Percentiles rank a stretch among this genome's conserved stretches.
phyloP scores from a whole-genome alignment of 2,329 filamentous ascomycete genomes.

The Madurella fahalii region DNA sequence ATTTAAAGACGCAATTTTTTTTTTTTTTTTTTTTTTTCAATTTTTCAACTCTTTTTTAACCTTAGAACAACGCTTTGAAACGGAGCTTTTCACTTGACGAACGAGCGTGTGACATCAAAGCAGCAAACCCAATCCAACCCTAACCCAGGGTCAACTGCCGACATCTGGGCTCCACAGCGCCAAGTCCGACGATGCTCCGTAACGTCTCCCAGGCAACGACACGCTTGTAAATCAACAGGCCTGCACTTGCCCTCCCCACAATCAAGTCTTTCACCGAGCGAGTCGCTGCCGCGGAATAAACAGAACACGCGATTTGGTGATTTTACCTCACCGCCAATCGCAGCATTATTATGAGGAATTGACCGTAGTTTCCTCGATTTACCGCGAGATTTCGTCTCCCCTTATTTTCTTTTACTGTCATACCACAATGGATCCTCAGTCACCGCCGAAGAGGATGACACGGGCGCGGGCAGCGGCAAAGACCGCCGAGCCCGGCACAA shows the following conservation, averaged over 20 bases:
- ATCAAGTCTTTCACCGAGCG: conserved; percentile 8
- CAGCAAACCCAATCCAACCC: conserved; percentile 8
- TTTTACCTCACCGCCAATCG: conserved; percentile 4
- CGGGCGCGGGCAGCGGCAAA: conserved; percentile 45
- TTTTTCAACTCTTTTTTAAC: too few relatives aligned
- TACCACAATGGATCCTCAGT: conserved; percentile 47
- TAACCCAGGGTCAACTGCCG: conserved; percentile 13
- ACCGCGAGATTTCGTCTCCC: not conserved
- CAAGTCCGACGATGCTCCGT: conserved; percentile 4
- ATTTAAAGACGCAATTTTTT: too few relatives aligned
- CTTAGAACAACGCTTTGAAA: too few relatives aligned
- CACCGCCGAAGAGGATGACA: conserved; percentile 58
- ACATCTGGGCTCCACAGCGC: not conserved
- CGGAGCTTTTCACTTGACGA: not conserved
- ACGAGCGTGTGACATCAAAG: not conserved
- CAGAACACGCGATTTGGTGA: conserved; percentile 3
- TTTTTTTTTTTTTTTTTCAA: too few relatives aligned
- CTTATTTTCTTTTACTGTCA: conserved; percentile 1
- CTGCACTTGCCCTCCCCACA: conserved; percentile 15
- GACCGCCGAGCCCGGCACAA: conserved; percentile 29
- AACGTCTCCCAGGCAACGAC: conserved; percentile 24
- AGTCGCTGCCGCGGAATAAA: conserved; percentile 11
- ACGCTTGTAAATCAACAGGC: conserved; percentile 20
- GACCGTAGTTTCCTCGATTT: conserved; percentile 7
- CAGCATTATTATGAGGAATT: conserved; percentile 15